Percentiles rank a stretch among this genome's conserved stretches.
Evolutionary conservation across 2,329 filamentous ascomycete genomes (phyloP).

Genomic region (Colletotrichum liaoningense): DNA sequence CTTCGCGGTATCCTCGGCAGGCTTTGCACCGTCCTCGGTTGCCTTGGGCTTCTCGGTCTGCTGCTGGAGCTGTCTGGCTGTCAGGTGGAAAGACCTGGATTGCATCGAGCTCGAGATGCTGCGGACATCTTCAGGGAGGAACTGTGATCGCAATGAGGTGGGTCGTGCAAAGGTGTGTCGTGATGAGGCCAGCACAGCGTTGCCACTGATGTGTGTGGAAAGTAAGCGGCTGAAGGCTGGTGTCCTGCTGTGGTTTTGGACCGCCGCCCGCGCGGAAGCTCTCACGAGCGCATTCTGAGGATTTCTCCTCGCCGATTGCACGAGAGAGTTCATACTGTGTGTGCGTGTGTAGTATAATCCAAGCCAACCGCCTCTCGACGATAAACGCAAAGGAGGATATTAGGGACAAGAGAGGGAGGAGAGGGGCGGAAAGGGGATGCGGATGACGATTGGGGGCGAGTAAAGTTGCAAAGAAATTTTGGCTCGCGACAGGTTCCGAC

Average conservation of each 20-base stretch:
- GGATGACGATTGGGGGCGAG: conserved; percentile 39
- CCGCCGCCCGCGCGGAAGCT: conserved; percentile 51
- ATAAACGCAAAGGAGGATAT: conserved; percentile 37
- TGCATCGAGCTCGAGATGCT: conserved; percentile 47
- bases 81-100: conserved; percentile 53
- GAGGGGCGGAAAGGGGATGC: conserved; percentile 38
- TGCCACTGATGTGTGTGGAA: conserved; percentile 42
- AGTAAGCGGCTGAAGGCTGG: conserved; percentile 62
- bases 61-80: conserved; percentile 40
- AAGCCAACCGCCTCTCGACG: conserved; percentile 43
- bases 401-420: conserved; percentile 36
- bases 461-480: conserved; percentile 51
- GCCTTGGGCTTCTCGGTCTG: conserved; percentile 42
- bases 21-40: conserved; percentile 45
- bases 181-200: conserved; percentile 42
- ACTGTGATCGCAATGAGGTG: conserved; percentile 57
- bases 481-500: conserved; percentile 34
- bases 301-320: conserved; percentile 54
- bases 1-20: conserved; percentile 51
- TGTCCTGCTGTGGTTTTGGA: conserved; percentile 54
- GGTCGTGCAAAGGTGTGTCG: conserved; percentile 43
- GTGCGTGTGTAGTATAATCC: conserved; percentile 36
- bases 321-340: conserved; percentile 57
- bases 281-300: conserved; percentile 55
- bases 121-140: conserved; percentile 55